Evolutionary conservation across 495 filamentous ascomycete species (phyloP), one percentile per base, ranked within the genome.

Genomic region (Filosporella fistucella): DNA sequence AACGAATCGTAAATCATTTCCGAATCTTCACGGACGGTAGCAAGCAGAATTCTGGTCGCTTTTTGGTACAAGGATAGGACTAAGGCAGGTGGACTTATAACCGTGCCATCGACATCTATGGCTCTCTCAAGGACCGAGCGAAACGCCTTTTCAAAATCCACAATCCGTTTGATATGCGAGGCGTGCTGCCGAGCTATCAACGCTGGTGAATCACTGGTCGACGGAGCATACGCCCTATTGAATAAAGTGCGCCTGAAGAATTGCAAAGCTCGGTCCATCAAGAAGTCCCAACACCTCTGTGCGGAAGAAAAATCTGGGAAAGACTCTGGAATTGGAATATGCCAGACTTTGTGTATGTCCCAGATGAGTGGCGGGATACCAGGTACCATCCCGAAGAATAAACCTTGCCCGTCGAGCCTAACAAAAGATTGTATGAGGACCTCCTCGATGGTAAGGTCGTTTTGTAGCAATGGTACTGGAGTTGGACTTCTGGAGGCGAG

Each of bases 401-500:
- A 29, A 2, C 45, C 48, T 23, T 45, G 47, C 2, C 52, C 49
- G 22, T 55, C 45, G 1, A 53, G 60, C 9, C 75, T 62, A 11
- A 70, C 73, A 48, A 79, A 77, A 62, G 74, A 75, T 21, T 75
- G 72, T 22, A 59, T 50, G 23, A 59, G 12, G 17, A 42, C 41
- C 16, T 59, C 56, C 46, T 59, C 56, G 14, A 59, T 55, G 10
- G 17, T 29, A 1, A 52, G 17, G 28, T 55, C 49, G 22, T 47
- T 51, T 38, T 55, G 49, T 10, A 53, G 52, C 1, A 49, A 16
- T 18, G 48, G 36, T 20, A 14, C 17, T 12, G 43, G 41, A 12
- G 30, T 46, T n/a, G 48, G 44, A 20, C 41, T 51, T 8, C 37
- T 24, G 10, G 45, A 47, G 5, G 28, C 45, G 23, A 54, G 35